Evolutionary conservation across 202 grass and related monocot species (phyloP).

Genomic region (Elaeis oleifera): DNA sequence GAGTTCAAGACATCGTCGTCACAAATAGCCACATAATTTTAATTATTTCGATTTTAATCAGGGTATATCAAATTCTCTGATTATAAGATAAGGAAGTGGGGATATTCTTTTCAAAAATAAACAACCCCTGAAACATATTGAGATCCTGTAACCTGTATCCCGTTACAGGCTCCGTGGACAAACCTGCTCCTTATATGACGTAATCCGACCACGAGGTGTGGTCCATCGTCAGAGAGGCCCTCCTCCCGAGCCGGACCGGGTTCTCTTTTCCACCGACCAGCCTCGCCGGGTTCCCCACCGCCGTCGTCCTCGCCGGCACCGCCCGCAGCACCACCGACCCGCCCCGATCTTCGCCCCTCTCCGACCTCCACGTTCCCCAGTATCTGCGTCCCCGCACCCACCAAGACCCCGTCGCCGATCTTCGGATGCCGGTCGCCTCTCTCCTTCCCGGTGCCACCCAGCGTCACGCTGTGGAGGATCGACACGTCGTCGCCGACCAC

Average conservation of each 20-base stretch:
- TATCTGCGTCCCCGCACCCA: constrained; percentile 69
- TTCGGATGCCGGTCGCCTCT: constrained; percentile 77
- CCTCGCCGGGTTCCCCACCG: constrained; percentile 65
- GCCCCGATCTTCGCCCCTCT: constrained; percentile 55
- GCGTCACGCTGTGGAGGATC: constrained; percentile 61
- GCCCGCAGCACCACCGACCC: constrained; percentile 52
- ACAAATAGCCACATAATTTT: too few relatives aligned
- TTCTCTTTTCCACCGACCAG: constrained; percentile 38
- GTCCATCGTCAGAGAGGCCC: constrained; percentile 51
- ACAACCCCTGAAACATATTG: too few relatives aligned
- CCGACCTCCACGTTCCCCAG: constrained; percentile 67
- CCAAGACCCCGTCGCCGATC: constrained; percentile 65
- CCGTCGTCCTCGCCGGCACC: constrained; percentile 43
- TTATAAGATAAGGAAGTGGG: too few relatives aligned
- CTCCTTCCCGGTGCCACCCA: constrained; percentile 68
- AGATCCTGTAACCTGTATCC: too few relatives aligned
- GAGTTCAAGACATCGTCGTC: too few relatives aligned
- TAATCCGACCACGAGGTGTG: constrained; percentile 18
- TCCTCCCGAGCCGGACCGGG: constrained; percentile 25
- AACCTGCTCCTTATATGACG: background rate
- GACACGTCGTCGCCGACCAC: constrained; percentile 66
- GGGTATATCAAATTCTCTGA: too few relatives aligned
- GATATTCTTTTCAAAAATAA: too few relatives aligned
- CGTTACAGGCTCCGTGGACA: too few relatives aligned
- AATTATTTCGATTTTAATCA: too few relatives aligned